Evolutionary conservation across 805 yeast species (phyloP), one percentile per base, ranked within the genome.

Genomic region (Pichia exigua): DNA sequence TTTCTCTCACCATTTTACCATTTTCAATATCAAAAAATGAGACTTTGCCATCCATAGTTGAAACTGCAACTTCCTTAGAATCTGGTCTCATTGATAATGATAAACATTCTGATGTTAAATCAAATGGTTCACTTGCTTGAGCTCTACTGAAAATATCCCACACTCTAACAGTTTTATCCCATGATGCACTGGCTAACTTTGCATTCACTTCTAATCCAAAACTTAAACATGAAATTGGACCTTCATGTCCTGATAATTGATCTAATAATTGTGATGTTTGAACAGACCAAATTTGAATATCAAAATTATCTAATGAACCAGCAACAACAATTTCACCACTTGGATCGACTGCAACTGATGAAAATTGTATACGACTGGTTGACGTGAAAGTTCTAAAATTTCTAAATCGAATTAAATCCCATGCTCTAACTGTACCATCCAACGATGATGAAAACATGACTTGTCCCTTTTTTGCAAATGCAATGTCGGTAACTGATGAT

Each of bases 311-410:
- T 43, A 83, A 74, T 3, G 97, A 87, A 2, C 97, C 97, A 4
- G 97, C 99, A 62, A 94, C 90, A 2, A 94, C 94, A 48, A 94
- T 83, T 68, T 94, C 99, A 32, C 98, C 99, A 62, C 95, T 85
- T 28, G 98, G 96, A 67, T 94, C 99, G 43, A 90, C 96, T 0
- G 98, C 98, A 54, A 94, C 70, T 49, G 89, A 80, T 48, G 82
- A 83, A 68, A 92, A 94, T 64, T 90, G 97, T 27, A 91, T 73
- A 60, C 98, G 76, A 57, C 83, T 84, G 3, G 96, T 82, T 0
- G 97, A 94, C 0, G 98, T 90, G 65, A 92, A 91, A 0, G 96
- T 89, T 60, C 98, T 78, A 73, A 94, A 94, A 64, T 94, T 94
- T 65, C 99, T 81, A 67, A 85, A 94, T 60, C 99, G 76, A 39